These are phyloP conservation scores for Magnaporthales sp. DNA, from an alignment of 2,329 filamentous ascomycete genomes.

Conservation along the genomic window DNA sequence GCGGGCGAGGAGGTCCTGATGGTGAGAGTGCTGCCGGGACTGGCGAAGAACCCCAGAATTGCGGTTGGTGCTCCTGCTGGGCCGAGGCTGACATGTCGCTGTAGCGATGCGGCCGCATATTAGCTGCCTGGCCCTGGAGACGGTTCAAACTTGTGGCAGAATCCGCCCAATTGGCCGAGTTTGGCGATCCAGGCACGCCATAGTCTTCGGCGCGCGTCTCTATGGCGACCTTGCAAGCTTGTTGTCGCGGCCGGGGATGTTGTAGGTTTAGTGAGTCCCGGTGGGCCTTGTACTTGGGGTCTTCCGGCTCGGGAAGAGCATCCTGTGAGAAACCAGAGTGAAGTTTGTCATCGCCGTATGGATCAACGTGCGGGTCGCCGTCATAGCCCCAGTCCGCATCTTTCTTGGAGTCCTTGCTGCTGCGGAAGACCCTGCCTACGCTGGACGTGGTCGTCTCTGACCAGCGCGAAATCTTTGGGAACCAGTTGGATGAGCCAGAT, in stretches of 20 bases:
- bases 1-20: slow-evolving; percentile 43
- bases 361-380: slow-evolving; percentile 46
- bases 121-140: slow-evolving; percentile 34
- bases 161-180: slow-evolving; percentile 53
- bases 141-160: slow-evolving; percentile 51
- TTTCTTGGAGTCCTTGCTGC: slow-evolving; percentile 55
- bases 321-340: slow-evolving; percentile 48
- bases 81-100: slow-evolving; percentile 31
- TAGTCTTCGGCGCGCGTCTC: slow-evolving; percentile 61
- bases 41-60: slow-evolving; percentile 38
- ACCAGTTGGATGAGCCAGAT: slow-evolving; percentile 65
- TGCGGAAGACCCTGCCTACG: slow-evolving; percentile 61
- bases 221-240: slow-evolving; percentile 64
- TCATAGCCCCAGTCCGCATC: slow-evolving; percentile 66
- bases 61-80: slow-evolving; percentile 15
- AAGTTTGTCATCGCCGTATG: slow-evolving; percentile 53
- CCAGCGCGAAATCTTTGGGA: slow-evolving; percentile 94
- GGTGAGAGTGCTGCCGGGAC: slow-evolving; percentile 15
- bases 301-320: slow-evolving; percentile 39
- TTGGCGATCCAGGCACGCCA: slow-evolving; percentile 49
- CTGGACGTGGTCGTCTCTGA: slow-evolving; percentile 93
- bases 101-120: slow-evolving; percentile 28
- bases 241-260: slow-evolving; percentile 68
- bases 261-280: slow-evolving; percentile 73
- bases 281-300: slow-evolving; percentile 76